A percentile compares a stretch with the other conserved stretches of the same genome.
phyloP scores from a whole-genome alignment of 345 rosid genomes.

The Aquilaria malaccensis region DNA sequence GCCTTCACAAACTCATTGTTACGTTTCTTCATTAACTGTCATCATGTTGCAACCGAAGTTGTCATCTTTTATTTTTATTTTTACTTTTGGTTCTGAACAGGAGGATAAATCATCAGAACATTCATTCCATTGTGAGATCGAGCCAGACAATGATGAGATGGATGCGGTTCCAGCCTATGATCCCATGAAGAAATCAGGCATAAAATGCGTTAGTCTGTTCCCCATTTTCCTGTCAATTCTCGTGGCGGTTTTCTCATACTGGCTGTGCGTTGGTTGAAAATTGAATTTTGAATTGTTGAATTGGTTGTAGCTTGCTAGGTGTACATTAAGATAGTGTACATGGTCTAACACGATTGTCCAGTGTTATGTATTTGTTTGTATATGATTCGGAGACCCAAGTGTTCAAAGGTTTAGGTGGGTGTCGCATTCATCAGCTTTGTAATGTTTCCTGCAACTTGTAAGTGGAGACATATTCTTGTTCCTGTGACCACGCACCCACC shows the following conservation, averaged over 20 bases:
- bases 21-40: no score
- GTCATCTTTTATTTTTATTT: neutral
- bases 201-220: neutral
- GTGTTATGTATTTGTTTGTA: no score
- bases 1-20: no score
- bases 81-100: constrained; percentile 15
- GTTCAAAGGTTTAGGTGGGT: no score
- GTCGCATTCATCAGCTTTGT: no score
- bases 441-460: no score
- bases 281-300: constrained; percentile 8
- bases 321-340: constrained; percentile 2
- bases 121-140: neutral
- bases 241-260: constrained; percentile 17
- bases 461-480: no score
- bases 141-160: neutral
- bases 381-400: no score
- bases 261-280: constrained; percentile 11
- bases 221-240: constrained; percentile 12
- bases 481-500: no score
- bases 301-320: constrained; percentile 4
- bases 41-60: no score
- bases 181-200: neutral
- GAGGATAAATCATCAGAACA: constrained; percentile 22
- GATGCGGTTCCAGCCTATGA: constrained; percentile 5
- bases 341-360: no score